Base-by-base conservation (phyloP, 306 rosid genomes). In the Luffa aegyptiaca region DNA sequence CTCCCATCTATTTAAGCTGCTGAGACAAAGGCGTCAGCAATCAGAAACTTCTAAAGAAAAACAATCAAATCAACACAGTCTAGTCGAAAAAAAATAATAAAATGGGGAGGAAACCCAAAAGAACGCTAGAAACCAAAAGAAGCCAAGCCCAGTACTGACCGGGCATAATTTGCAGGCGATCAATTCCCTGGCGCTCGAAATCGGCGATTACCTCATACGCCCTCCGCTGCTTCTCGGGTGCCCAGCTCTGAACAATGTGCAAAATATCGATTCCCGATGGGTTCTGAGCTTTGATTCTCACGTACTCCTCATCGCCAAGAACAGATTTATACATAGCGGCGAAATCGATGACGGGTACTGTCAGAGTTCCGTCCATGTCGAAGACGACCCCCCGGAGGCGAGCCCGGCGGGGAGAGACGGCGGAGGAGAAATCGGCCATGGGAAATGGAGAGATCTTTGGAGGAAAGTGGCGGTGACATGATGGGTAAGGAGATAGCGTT, bases 361-460 rank as follows among this genome's bases (percentile, higher is more conserved):
- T 94, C 6, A 94, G 93, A 20, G 98, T 94, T 18, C 98, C 98
- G 84, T 92, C 98, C 98, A 94, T 94, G 90, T 94, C 98, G 77
- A 94, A 94, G 5, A 94, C 93, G 42, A 94, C 93, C 10, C 98
- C 98, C 0, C 91, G 76, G 12, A 94, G 97, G 72, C 90, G 98
- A 64, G 89, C 42, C 75, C 81, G 89, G 79, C 81, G 51, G 14
- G 72, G 18, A 5, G 77, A 21, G 49, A 61, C 1, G 76, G 78
- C 20, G 39, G 68, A 68, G 18, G 84, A 52, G 76, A 35, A 52
- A 62, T 49, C 71, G 17, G 91, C 87, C 97, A 88, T 90, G 61
- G 76, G 80, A 69, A 3, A 75, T 18, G 76, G 36, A 36, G 1
- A 63, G 8, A 0, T n/a, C n/a, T 52, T 52, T 52, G 57, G 20